A percentile compares a stretch with the other conserved stretches of the same genome.
phyloP scores from a whole-genome alignment of 2,329 filamentous ascomycete species.

The Lachnellula occidentalis region DNA sequence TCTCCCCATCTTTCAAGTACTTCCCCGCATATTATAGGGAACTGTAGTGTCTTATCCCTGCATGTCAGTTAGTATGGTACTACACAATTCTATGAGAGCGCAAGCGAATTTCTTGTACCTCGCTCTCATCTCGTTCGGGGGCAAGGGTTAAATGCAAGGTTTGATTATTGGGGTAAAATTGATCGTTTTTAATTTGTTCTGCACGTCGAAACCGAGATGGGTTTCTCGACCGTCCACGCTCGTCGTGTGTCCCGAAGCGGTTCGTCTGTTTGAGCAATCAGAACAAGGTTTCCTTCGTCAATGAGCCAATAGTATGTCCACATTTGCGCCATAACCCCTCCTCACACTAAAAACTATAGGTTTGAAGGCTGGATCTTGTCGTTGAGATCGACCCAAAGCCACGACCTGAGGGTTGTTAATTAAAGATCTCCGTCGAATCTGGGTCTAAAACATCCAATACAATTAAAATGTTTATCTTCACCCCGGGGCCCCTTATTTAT shows the following conservation, averaged over 20 bases:
- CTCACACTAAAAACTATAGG: background rate
- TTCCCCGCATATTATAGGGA: conserved; percentile 8
- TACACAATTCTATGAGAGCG: background rate
- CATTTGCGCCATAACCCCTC: background rate
- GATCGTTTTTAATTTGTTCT: background rate
- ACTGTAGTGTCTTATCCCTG: background rate
- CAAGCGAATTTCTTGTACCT: background rate
- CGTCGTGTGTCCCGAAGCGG: conserved; percentile 5
- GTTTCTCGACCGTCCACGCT: background rate
- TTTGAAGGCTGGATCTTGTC: background rate
- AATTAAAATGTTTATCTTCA: background rate
- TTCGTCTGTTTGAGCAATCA: conserved; percentile 11
- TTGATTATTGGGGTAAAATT: background rate
- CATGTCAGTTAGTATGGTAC: background rate
- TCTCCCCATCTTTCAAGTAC: conserved; percentile 5
- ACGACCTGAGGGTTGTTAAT: conserved; percentile 1
- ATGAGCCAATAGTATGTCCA: background rate
- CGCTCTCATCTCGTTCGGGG: background rate
- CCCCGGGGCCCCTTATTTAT: background rate
- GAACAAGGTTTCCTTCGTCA: background rate
- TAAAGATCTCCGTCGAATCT: background rate
- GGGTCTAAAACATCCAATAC: background rate
- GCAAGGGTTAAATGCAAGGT: conserved; percentile 4
- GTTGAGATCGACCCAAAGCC: conserved; percentile 8
- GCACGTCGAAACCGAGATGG: conserved; percentile 13